Conservation (phyloP, 1,284 basidiomycete genomes). For the Cystobasidium slooffiae region DNA sequence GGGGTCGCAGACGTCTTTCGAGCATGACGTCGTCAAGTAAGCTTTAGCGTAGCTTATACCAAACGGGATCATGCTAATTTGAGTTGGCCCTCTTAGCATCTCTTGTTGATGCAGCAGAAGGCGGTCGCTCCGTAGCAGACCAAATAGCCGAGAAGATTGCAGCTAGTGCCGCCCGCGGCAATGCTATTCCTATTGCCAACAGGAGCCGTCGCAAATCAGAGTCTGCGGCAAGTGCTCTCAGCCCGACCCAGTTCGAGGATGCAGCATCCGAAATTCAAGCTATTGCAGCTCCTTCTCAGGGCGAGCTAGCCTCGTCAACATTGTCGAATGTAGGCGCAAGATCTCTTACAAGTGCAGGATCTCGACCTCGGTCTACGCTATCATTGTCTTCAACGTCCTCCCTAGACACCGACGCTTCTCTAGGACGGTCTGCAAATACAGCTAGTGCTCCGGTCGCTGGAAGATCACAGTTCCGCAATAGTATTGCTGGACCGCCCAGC, state of each 20-base stretch:
- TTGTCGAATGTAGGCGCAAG: background rate
- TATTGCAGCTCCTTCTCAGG: background rate
- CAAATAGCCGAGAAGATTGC: slow-evolving; percentile 41
- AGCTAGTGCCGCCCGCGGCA: slow-evolving; percentile 5
- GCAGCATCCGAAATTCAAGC: background rate
- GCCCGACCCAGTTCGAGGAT: slow-evolving; percentile 16
- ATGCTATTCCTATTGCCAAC: background rate
- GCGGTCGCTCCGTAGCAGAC: slow-evolving; percentile 28
- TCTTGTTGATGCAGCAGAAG: slow-evolving; percentile 28
- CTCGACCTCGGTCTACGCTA: slow-evolving; percentile 32
- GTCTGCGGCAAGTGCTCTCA: slow-evolving; percentile 21
- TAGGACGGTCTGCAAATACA: slow-evolving; percentile 7
- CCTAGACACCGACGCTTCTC: slow-evolving; percentile 28
- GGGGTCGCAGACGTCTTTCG: slow-evolving; percentile 39
- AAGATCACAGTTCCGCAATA: slow-evolving; percentile 24
- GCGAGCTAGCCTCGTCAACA: background rate
- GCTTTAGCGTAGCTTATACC: background rate
- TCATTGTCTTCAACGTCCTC: slow-evolving; percentile 40
- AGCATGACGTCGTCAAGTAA: slow-evolving; percentile 44
- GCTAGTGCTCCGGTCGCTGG: background rate
- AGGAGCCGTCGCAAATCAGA: slow-evolving; percentile 33
- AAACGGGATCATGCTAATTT: background rate
- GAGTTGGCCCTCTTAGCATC: slow-evolving; percentile 1
- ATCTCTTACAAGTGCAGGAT: background rate
- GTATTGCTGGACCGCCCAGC: slow-evolving; percentile 9